These are phyloP conservation scores for Penicillium manginii DNA, from an alignment of 495 filamentous ascomycete genomes.

Conservation along the genomic window DNA sequence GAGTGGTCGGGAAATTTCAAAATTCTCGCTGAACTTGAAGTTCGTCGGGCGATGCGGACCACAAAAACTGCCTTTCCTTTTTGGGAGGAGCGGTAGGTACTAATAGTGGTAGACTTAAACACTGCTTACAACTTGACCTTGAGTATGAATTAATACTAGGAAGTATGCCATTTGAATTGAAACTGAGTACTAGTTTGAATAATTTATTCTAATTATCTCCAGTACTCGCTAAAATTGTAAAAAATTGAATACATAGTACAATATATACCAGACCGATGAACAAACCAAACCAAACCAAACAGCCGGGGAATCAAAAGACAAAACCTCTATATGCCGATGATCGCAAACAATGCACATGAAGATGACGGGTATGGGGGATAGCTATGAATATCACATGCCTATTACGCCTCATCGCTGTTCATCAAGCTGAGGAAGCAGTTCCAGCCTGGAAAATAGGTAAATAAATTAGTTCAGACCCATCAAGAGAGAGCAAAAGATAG, in stretches of 20 bases:
- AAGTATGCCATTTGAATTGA: too few species aligned
- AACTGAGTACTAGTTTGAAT: too few species aligned
- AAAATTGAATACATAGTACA: too few species aligned
- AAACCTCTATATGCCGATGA: constrained; percentile 1
- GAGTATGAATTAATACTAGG: too few species aligned
- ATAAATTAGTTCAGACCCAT: too few species aligned
- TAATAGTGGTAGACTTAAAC: too few species aligned
- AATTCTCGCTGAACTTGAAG: constrained; percentile 35
- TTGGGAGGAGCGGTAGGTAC: constrained; percentile 25
- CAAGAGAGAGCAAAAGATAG: background rate
- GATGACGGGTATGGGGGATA: background rate
- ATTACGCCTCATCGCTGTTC: constrained; percentile 60
- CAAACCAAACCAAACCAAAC: too few species aligned
- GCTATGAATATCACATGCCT: background rate
- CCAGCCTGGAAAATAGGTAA: constrained; percentile 66
- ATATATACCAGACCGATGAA: too few species aligned
- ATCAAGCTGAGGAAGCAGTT: constrained; percentile 92
- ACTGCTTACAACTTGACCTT: too few species aligned
- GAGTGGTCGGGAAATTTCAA: constrained; percentile 21
- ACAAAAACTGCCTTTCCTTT: constrained; percentile 43
- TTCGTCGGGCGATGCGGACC: constrained; percentile 33
- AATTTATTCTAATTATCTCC: too few species aligned
- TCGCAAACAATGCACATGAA: constrained; percentile 1
- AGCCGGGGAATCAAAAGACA: background rate
- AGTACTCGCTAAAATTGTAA: too few species aligned